Evolutionary conservation across 169 alveolate genomes (phyloP), one percentile per base, ranked within the genome.

Genomic region (Cryptosporidium canis): DNA sequence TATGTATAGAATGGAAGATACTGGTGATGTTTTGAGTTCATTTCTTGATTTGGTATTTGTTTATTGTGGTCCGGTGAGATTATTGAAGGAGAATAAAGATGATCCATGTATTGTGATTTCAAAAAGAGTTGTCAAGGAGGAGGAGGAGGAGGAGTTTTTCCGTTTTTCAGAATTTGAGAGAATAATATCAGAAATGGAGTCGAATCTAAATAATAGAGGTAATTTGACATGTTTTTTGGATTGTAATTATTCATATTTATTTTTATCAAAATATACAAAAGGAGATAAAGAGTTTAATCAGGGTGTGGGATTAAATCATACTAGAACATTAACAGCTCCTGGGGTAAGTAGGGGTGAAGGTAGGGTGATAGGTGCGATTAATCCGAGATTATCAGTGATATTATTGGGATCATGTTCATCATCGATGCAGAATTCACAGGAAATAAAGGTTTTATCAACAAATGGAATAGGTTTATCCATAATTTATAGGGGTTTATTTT

Each of bases 201-300:
- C 68, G 0, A 35, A 29, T 61, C 27, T 29, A 61, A 35, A 35
- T 31, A 61, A 31, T 61, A 29, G 31, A 61, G 45, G 41, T 3
- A 58, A 37, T 43, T 39, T 77, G 44, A 77, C 87, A 37, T 77
- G 87, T 55, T 77, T 77, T 77, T 27, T 77, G 43, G 87, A 77
- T 58, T 77, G 87, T 61, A 61, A 61, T 3, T 77, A 41, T 58
- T 56, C 67, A 9, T 48, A 77, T 41, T 39, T 43, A 8, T 77
- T 77, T 77, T 37, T 77, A 11, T 77, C 71, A 77, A 61, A 77
- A 24, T 77, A 77, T 41, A 77, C 77, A 58, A 55, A 39, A 67
- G 39, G 43, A 37, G 41, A 43, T 11, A 27, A 67, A 9, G 21
- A 67, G 18, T 18, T 4, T 24, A 35, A 14, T 68, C 11, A n/a